Evolutionary conservation across 192 early-diverging fungal species (phyloP).

Genomic region (Dissophora globulifera): DNA sequence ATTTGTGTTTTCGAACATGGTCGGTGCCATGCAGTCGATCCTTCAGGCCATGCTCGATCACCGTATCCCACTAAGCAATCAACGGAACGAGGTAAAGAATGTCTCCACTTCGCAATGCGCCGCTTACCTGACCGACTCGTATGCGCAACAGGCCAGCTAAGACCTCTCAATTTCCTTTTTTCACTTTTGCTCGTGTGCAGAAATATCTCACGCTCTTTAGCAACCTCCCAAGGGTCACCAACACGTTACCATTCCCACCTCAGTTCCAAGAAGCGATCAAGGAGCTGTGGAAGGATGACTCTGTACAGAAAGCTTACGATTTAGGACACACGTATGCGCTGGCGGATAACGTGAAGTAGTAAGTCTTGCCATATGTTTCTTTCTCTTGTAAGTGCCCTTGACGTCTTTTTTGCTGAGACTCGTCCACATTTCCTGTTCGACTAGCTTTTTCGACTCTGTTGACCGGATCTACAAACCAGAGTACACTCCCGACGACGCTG

Average conservation of each 20-base stretch:
- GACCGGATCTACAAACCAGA: constrained; percentile 56
- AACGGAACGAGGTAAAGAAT: constrained; percentile 35
- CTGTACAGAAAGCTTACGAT: constrained; percentile 55
- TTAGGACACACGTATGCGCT: constrained; percentile 61
- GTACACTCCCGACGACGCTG: constrained; percentile 67
- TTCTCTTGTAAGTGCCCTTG: too few relatives aligned
- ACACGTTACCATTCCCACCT: constrained; percentile 49
- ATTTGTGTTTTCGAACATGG: constrained; percentile 60
- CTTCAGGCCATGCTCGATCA: constrained; percentile 56
- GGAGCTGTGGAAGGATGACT: constrained; percentile 56
- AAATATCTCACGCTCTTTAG: constrained; percentile 9
- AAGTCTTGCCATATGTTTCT: constrained; percentile 18
- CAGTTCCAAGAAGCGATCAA: constrained; percentile 55
- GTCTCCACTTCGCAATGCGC: too few relatives aligned
- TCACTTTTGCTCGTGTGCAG: too few relatives aligned
- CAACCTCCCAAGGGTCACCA: constrained; percentile 51
- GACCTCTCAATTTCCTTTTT: too few relatives aligned
- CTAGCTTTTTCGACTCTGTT: constrained; percentile 64
- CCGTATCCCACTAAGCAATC: neutral
- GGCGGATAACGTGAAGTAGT: constrained; percentile 66
- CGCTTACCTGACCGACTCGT: too few relatives aligned
- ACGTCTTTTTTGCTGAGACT: too few relatives aligned
- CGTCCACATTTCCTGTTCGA: too few relatives aligned
- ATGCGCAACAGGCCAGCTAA: too few relatives aligned
- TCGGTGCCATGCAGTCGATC: constrained; percentile 60